Conservation (phyloP, 2,329 filamentous ascomycete species). For the Fusarium sulawesiense region DNA sequence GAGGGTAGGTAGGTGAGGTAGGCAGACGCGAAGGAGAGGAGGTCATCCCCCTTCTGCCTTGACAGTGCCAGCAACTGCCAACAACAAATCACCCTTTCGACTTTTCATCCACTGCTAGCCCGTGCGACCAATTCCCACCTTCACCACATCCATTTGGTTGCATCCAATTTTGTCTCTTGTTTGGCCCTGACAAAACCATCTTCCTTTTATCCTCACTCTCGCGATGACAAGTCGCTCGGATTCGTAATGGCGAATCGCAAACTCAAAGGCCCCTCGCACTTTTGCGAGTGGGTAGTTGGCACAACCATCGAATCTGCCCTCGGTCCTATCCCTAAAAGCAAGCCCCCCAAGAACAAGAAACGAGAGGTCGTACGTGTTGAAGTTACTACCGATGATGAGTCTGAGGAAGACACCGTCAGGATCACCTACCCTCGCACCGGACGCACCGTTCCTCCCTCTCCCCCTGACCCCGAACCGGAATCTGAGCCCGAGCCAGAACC, state of each 20-base stretch:
- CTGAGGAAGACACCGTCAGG: slow-evolving; percentile 60
- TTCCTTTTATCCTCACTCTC: background rate
- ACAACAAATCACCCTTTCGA: background rate
- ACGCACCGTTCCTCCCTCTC: background rate
- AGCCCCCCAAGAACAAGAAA: slow-evolving; percentile 40
- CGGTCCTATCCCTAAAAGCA: slow-evolving; percentile 44
- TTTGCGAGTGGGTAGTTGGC: slow-evolving; percentile 58
- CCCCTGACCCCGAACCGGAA: background rate
- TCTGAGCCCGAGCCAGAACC: background rate
- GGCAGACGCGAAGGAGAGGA: background rate
- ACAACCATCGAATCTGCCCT: slow-evolving; percentile 50
- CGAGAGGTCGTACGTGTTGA: slow-evolving; percentile 55
- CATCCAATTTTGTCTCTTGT: background rate
- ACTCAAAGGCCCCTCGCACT: slow-evolving; percentile 39
- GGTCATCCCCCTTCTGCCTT: background rate
- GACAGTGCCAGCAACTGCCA: slow-evolving; percentile 27
- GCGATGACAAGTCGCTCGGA: slow-evolving; percentile 1
- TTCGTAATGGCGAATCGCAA: slow-evolving; percentile 36
- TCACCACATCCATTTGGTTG: background rate
- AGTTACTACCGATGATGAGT: slow-evolving; percentile 64
- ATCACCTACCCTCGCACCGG: slow-evolving; percentile 61
- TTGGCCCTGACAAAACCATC: slow-evolving; percentile 8
- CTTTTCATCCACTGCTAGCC: background rate
- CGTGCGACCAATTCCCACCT: background rate
- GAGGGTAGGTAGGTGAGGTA: too few species aligned